Conservation (phyloP, 345 rosid genomes). For the Populus deltoides region DNA sequence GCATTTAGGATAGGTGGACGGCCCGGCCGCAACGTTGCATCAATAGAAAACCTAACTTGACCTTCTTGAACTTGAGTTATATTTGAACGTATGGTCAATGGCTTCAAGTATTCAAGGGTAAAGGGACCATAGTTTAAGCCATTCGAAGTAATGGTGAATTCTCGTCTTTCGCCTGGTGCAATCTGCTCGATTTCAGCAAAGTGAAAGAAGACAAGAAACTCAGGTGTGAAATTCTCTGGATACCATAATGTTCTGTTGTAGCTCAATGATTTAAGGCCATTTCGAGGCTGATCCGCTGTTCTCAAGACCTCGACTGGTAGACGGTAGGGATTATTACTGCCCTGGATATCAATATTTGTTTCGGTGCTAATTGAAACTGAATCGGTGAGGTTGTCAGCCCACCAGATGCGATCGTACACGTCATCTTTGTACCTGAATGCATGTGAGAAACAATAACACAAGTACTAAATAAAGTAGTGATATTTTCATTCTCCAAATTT, state of each 20-base stretch:
- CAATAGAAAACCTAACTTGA: neutral
- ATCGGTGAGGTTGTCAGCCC: neutral
- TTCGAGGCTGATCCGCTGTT: neutral
- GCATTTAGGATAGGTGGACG: constrained; percentile 34
- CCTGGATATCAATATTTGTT: neutral
- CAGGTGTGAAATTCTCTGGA: neutral
- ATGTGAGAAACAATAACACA: neutral
- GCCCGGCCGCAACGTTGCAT: neutral
- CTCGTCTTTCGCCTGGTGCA: neutral
- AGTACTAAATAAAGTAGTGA: neutral
- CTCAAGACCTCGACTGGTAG: neutral
- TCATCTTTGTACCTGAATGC: neutral
- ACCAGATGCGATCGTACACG: neutral
- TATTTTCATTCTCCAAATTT: too few species aligned
- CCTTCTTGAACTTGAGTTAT: neutral
- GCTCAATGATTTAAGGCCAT: neutral
- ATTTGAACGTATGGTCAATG: neutral
- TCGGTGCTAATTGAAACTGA: too few species aligned
- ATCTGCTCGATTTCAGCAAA: constrained; percentile 15
- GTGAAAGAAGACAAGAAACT: constrained; percentile 13
- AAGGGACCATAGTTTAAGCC: neutral
- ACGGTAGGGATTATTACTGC: neutral
- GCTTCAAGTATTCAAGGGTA: constrained; percentile 19
- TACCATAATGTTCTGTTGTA: too few species aligned
- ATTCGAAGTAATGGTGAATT: constrained; percentile 11